Conservation (phyloP, 2,329 filamentous ascomycete genomes). For the Albifimbria verrucaria region DNA sequence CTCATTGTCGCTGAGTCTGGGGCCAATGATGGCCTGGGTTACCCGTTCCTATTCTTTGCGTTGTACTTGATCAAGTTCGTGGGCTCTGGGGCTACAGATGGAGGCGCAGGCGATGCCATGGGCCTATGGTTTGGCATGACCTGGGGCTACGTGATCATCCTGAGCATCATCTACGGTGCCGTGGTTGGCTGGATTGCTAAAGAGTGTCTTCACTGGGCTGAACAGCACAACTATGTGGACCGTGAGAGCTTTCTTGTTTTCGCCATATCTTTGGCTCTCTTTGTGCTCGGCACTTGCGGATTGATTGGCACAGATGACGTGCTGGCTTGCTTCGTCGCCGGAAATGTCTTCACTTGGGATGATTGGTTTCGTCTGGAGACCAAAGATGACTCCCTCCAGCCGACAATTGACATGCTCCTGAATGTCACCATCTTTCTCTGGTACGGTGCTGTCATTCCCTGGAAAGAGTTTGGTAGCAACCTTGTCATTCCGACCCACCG, state of each 20-base stretch:
- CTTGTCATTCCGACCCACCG: conserved; percentile 69
- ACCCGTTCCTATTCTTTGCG: conserved; percentile 83
- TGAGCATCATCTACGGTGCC: conserved; percentile 76
- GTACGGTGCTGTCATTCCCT: conserved; percentile 84
- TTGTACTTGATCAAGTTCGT: conserved; percentile 79
- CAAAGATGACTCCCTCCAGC: conserved; percentile 85
- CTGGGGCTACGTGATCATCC: conserved; percentile 76
- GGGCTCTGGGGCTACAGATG: conserved; percentile 54
- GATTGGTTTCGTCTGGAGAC: conserved; percentile 93
- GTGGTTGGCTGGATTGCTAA: conserved; percentile 78
- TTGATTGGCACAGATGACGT: conserved; percentile 88
- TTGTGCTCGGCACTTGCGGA: conserved; percentile 82
- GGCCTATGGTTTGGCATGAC: conserved; percentile 83
- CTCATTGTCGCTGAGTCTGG: conserved; percentile 81
- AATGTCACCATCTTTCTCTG: conserved; percentile 88
- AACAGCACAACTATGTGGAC: conserved; percentile 77
- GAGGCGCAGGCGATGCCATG: conserved; percentile 65
- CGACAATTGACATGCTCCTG: conserved; percentile 90
- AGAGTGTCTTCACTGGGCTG: conserved; percentile 78
- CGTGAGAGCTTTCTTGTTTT: conserved; percentile 86
- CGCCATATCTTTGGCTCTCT: conserved; percentile 78
- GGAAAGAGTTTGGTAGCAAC: conserved; percentile 66
- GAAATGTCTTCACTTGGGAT: conserved; percentile 88
- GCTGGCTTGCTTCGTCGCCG: conserved; percentile 87
- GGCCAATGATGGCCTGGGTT: conserved; percentile 84